A percentile compares a stretch with the other conserved stretches of the same genome.
Evolutionary conservation across 345 rosid species (phyloP).

Genomic region (Linum trigynum): DNA sequence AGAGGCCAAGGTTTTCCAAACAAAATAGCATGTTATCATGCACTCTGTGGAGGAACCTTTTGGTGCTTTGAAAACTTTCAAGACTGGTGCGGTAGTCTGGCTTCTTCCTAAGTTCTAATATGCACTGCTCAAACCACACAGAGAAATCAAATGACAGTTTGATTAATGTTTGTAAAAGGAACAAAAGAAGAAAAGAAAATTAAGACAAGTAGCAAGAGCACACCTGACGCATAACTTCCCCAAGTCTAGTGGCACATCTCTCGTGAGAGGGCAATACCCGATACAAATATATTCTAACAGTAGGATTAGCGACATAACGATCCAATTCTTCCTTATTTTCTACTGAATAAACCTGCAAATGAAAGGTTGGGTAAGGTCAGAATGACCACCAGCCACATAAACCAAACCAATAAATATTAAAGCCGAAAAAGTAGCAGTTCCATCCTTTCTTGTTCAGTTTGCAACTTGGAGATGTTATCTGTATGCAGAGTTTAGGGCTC

Average conservation of each 20-base stretch:
- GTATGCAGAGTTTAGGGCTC: not conserved
- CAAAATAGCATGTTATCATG: constrained; percentile 61
- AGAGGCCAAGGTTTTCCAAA: constrained; percentile 65
- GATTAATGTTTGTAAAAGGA: not conserved
- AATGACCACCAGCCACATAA: not conserved
- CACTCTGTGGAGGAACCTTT: constrained; percentile 43
- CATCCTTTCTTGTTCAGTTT: not conserved
- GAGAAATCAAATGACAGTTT: constrained; percentile 18
- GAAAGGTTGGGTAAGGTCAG: not conserved
- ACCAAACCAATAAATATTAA: not conserved
- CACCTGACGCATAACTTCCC: constrained; percentile 11
- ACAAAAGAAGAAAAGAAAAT: constrained; percentile 9
- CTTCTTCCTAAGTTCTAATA: constrained; percentile 39
- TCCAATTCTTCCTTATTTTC: constrained; percentile 57
- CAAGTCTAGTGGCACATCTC: constrained; percentile 30
- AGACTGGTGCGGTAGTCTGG: constrained; percentile 32
- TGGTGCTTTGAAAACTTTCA: constrained; percentile 34
- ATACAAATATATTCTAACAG: constrained; percentile 49
- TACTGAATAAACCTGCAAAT: constrained; percentile 64
- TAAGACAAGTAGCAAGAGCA: constrained; percentile 7
- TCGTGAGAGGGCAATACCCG: constrained; percentile 26
- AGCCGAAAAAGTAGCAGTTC: not conserved
- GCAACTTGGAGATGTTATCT: not conserved
- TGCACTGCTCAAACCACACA: constrained; percentile 50
- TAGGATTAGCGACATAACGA: constrained; percentile 59